Evolutionary conservation across 2,329 filamentous ascomycete genomes (phyloP).

Genomic region (Fusarium continuum): DNA sequence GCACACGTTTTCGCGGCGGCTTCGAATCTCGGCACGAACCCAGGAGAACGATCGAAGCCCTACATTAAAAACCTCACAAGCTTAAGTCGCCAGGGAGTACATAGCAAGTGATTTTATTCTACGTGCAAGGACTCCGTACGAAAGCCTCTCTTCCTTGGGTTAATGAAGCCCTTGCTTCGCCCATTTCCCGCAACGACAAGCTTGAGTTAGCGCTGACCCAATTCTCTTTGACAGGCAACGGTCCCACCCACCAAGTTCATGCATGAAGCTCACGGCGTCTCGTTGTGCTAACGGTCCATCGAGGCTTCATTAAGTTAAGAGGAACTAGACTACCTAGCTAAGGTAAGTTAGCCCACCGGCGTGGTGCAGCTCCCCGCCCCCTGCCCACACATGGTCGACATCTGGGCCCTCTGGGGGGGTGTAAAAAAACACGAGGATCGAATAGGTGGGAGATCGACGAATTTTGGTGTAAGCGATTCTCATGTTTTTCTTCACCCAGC

Average conservation of each 20-base stretch:
- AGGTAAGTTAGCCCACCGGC: slow-evolving; percentile 28
- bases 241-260: slow-evolving; percentile 35
- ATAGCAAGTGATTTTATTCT: background rate
- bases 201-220: slow-evolving; percentile 38
- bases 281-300: slow-evolving; percentile 31
- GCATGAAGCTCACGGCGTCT: slow-evolving; percentile 29
- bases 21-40: background rate
- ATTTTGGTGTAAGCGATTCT: no score
- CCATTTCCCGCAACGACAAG: slow-evolving; percentile 30
- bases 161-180: slow-evolving; percentile 27
- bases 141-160: background rate
- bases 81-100: background rate
- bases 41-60: background rate
- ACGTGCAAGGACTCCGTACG: background rate
- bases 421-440: no score
- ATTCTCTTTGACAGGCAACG: slow-evolving; percentile 40
- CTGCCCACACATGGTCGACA: slow-evolving; percentile 35
- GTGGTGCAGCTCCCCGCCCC: slow-evolving; percentile 26
- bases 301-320: slow-evolving; percentile 20
- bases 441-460: no score
- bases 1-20: background rate
- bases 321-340: no score
- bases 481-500: no score
- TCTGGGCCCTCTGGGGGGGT: slow-evolving; percentile 24
- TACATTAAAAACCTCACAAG: background rate